phyloP scores from a whole-genome alignment of 129 eudicot genomes.

The Tagetes patula region DNA sequence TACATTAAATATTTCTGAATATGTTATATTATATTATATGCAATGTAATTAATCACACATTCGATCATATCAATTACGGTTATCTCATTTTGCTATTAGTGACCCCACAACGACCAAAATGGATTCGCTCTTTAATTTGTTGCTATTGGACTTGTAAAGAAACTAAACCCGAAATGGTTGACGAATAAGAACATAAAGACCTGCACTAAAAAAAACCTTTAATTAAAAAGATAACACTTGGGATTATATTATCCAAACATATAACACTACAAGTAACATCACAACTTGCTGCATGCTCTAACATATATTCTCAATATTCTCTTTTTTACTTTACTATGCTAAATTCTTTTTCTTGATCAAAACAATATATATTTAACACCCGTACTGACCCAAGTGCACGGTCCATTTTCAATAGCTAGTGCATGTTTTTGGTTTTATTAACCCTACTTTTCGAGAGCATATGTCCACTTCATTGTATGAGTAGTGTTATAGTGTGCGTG shows the following conservation, averaged over 20 bases:
- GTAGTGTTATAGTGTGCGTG: constrained; percentile 14
- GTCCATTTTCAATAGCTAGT: constrained; percentile 16
- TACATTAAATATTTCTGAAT: no score
- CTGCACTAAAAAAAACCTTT: no score
- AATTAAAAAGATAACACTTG: constrained; percentile 26
- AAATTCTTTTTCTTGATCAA: constrained; percentile 5
- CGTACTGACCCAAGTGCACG: constrained; percentile 27
- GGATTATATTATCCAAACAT: constrained; percentile 55
- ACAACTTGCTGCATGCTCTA: constrained; percentile 32
- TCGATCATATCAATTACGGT: background rate
- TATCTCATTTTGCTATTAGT: background rate
- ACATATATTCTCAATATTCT: constrained; percentile 27
- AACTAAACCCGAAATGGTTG: constrained; percentile 42
- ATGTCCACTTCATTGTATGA: constrained; percentile 33
- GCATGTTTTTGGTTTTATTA: constrained; percentile 19
- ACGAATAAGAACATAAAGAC: constrained; percentile 58
- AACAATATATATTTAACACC: constrained; percentile 34
- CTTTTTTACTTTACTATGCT: constrained; percentile 34
- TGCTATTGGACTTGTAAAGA: constrained; percentile 10
- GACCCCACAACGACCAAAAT: constrained; percentile 4
- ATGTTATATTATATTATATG: background rate
- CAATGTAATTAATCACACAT: background rate
- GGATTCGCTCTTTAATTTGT: constrained; percentile 13
- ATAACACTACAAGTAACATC: constrained; percentile 33
- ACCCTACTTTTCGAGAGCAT: constrained; percentile 30